Conservation (phyloP, 345 rosid genomes). For the Cardamine chenopodiifolia region DNA sequence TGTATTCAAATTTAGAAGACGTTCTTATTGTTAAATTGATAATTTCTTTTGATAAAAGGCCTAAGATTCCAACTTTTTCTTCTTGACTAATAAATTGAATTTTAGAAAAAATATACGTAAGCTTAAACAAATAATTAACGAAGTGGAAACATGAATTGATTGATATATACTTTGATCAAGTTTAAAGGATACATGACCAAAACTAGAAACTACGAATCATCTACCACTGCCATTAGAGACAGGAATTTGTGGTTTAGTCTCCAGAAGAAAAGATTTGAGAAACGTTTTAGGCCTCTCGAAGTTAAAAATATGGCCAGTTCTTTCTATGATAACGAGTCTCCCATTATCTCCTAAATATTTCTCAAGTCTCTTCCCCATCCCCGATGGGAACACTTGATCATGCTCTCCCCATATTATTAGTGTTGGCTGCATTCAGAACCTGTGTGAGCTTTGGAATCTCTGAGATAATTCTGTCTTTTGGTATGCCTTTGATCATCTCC, state of each 20-base stretch:
- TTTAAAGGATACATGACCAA: neutral
- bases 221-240: constrained; percentile 10
- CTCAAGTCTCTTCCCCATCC: constrained; percentile 66
- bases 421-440: constrained; percentile 64
- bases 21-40: neutral
- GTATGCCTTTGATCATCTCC: constrained; percentile 58
- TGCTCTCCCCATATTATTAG: constrained; percentile 81
- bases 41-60: neutral
- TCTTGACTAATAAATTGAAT: neutral
- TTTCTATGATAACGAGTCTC: constrained; percentile 57
- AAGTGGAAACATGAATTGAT: neutral
- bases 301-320: constrained; percentile 66
- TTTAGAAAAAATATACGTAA: too few relatives aligned
- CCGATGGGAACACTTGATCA: constrained; percentile 70
- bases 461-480: constrained; percentile 55
- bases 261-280: constrained; percentile 57
- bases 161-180: neutral
- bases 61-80: neutral
- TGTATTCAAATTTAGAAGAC: too few relatives aligned
- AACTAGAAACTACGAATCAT: neutral
- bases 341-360: constrained; percentile 70
- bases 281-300: constrained; percentile 59
- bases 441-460: constrained; percentile 57
- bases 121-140: neutral
- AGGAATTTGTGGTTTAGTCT: constrained; percentile 10